A percentile compares a stretch with the other conserved stretches of the same genome.
phyloP scores from a whole-genome alignment of 306 rosid genomes.

The Lathyrus aphaca region DNA sequence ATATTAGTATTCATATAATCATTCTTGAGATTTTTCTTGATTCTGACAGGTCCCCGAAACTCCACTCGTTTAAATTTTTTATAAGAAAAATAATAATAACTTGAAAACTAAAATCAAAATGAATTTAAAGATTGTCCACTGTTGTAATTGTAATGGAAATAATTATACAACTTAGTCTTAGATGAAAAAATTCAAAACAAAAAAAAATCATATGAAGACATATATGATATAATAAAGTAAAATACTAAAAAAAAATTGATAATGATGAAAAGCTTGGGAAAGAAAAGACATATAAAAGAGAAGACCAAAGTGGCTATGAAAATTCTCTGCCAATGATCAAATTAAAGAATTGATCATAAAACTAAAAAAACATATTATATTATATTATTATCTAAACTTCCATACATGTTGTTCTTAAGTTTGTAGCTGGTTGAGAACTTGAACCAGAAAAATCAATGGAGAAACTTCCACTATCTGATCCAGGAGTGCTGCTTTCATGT shows the following conservation, averaged over 20 bases:
- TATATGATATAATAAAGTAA: conserved; percentile 26
- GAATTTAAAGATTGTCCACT: conserved; percentile 34
- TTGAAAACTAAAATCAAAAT: not conserved
- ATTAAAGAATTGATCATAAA: conserved; percentile 50
- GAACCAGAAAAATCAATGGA: conserved; percentile 54
- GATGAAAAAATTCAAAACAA: not conserved
- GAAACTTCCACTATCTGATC: conserved; percentile 50
- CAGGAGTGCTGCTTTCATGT: conserved; percentile 56
- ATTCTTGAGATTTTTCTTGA: no score
- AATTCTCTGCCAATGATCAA: conserved; percentile 47
- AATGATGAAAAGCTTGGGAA: conserved; percentile 21
- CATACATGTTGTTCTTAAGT: conserved; percentile 26
- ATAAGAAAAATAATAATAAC: no score
- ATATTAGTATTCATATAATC: no score
- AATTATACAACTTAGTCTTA: conserved; percentile 44
- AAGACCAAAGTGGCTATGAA: conserved; percentile 41
- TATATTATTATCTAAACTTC: conserved; percentile 33
- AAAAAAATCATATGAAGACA: conserved; percentile 24
- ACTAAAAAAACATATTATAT: conserved; percentile 35
- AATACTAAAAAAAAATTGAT: conserved; percentile 30
- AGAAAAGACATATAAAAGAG: conserved; percentile 12
- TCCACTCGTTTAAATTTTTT: no score
- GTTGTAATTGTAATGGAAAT: conserved; percentile 38
- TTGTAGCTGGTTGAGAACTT: conserved; percentile 45
- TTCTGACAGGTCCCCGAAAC: no score